phyloP scores from a whole-genome alignment of 202 grass and related monocot species.

The Digitaria exilis region DNA sequence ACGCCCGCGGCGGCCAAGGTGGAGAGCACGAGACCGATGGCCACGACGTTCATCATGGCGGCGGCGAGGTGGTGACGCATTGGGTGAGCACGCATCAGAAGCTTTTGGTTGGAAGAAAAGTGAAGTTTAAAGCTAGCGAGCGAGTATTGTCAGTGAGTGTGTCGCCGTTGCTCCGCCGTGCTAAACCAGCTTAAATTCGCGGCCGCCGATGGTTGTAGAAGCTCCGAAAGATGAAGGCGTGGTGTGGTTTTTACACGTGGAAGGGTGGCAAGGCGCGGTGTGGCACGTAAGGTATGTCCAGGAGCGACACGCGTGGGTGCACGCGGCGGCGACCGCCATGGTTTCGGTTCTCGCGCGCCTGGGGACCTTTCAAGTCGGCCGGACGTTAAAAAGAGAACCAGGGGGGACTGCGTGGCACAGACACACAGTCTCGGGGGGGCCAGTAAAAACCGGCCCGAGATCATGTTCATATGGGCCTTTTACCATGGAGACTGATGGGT shows the following conservation, averaged over 20 bases:
- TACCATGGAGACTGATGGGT: background rate
- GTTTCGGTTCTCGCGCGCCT: slow-evolving; percentile 20
- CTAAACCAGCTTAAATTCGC: slow-evolving; percentile 40
- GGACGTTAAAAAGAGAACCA: background rate
- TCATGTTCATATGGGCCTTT: background rate
- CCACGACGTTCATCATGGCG: slow-evolving; percentile 81
- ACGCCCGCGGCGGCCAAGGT: slow-evolving; percentile 65
- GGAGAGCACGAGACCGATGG: slow-evolving; percentile 64
- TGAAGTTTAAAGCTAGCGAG: too few relatives aligned
- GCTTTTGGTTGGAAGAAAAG: too few relatives aligned
- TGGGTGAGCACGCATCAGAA: background rate
- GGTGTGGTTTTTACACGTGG: slow-evolving; percentile 31
- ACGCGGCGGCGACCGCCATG: background rate
- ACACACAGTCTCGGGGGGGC: background rate
- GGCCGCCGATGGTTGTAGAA: slow-evolving; percentile 44
- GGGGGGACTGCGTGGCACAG: background rate
- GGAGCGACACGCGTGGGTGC: slow-evolving; percentile 30
- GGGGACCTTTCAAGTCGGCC: background rate
- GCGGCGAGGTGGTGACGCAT: background rate
- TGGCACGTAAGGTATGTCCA: background rate
- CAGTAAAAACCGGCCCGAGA: background rate
- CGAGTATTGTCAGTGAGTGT: too few relatives aligned
- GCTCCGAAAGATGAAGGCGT: background rate
- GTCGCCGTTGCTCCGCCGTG: background rate
- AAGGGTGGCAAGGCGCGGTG: background rate